Percentiles rank a stretch among this genome's conserved stretches.
phyloP scores from a whole-genome alignment of 2,329 filamentous ascomycete genomes.

The Colletotrichum somersetense region DNA sequence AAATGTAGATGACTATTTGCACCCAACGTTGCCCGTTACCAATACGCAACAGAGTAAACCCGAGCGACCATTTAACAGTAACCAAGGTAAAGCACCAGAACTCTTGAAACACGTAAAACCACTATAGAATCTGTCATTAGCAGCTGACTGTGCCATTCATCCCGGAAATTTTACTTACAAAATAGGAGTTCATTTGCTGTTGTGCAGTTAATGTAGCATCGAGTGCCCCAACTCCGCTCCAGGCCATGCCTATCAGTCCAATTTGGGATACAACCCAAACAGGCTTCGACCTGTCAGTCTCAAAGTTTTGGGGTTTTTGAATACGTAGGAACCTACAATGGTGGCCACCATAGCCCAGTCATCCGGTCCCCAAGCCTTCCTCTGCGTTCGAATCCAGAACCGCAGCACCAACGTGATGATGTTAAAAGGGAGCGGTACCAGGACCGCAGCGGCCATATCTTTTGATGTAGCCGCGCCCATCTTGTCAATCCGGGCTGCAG shows the following conservation, averaged over 20 bases:
- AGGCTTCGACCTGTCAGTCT: slow-evolving; percentile 23
- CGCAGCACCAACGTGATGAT: slow-evolving; percentile 26
- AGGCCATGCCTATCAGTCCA: slow-evolving; percentile 34
- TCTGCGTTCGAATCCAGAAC: slow-evolving; percentile 35
- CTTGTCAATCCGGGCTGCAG: neutral
- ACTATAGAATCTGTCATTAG: slow-evolving; percentile 1
- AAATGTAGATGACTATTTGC: slow-evolving; percentile 33
- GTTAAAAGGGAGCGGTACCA: slow-evolving; percentile 31
- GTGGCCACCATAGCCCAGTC: slow-evolving; percentile 39
- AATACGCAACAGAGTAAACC: slow-evolving; percentile 35
- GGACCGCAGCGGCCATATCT: slow-evolving; percentile 36
- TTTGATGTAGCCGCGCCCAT: slow-evolving; percentile 38
- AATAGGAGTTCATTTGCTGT: slow-evolving; percentile 26
- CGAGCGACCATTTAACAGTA: slow-evolving; percentile 32
- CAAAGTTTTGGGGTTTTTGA: neutral
- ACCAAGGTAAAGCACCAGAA: slow-evolving; percentile 40
- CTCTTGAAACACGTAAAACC: slow-evolving; percentile 38
- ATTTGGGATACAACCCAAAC: slow-evolving; percentile 29
- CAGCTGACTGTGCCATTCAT: neutral
- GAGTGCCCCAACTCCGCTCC: slow-evolving; percentile 37
- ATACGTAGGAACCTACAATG: slow-evolving; percentile 17
- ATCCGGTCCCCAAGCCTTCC: slow-evolving; percentile 39
- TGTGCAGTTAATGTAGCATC: slow-evolving; percentile 23
- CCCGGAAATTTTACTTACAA: neutral
- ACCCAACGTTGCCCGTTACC: slow-evolving; percentile 36